A percentile compares a stretch with the other conserved stretches of the same genome.
phyloP scores from a whole-genome alignment of 2,329 filamentous ascomycete genomes.

The Camillea tinctor region DNA sequence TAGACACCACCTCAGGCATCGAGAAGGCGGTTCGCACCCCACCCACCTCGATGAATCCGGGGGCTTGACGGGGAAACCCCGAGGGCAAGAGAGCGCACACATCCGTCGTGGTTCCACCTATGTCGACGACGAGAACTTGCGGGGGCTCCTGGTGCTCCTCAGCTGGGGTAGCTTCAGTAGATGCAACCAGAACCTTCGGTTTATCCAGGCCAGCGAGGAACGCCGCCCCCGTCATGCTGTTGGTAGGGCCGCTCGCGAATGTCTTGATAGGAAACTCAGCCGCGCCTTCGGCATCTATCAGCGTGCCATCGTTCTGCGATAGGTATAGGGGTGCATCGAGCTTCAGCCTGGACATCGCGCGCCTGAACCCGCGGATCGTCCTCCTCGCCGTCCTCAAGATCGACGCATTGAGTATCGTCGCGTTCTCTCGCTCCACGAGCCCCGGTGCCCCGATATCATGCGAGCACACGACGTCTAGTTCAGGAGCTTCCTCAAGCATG shows the following conservation, averaged over 20 bases:
- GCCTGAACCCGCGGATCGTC: constrained; percentile 53
- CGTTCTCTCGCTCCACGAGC: constrained; percentile 61
- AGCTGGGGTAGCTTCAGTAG: too few species aligned
- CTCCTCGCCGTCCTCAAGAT: constrained; percentile 53
- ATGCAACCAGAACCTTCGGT: too few species aligned
- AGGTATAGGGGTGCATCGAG: constrained; percentile 54
- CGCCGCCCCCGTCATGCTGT: constrained; percentile 59
- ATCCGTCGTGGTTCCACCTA: constrained; percentile 64
- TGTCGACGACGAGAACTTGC: constrained; percentile 57
- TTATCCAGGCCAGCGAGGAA: constrained; percentile 41
- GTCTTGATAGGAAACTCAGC: constrained; percentile 55
- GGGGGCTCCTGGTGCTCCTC: constrained; percentile 25
- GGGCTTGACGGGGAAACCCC: constrained; percentile 59
- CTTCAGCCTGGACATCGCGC: constrained; percentile 46
- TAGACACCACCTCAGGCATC: constrained; percentile 53
- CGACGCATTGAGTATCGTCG: constrained; percentile 59
- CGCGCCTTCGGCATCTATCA: constrained; percentile 51
- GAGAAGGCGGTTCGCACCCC: constrained; percentile 60
- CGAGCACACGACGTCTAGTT: constrained; percentile 44
- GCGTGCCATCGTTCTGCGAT: constrained; percentile 60
- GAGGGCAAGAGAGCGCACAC: constrained; percentile 57
- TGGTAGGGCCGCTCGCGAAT: constrained; percentile 60
- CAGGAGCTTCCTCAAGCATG: constrained; percentile 35
- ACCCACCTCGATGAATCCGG: constrained; percentile 57
- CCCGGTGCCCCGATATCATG: constrained; percentile 49